Conservation (phyloP, 2,329 filamentous ascomycete species). For the Paracoccidioides lutzii region DNA sequence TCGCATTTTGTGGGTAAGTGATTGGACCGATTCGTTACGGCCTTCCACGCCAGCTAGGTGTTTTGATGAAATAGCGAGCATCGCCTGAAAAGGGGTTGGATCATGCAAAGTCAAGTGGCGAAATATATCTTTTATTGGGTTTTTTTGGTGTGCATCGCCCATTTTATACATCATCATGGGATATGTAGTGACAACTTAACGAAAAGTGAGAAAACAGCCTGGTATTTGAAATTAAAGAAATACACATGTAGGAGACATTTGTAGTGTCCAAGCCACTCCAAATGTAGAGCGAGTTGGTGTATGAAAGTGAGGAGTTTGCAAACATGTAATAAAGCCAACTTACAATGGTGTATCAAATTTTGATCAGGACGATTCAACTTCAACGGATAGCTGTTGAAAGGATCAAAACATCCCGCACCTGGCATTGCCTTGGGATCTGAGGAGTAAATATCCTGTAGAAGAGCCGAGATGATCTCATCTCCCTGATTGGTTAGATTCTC, state of each 20-base stretch:
- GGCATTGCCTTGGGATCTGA: constrained; percentile 11
- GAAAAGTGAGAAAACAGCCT: constrained; percentile 11
- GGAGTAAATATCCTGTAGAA: neutral
- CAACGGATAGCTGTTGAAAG: constrained; percentile 20
- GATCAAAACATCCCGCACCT: constrained; percentile 14
- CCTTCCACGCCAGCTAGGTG: constrained; percentile 22
- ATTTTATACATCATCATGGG: constrained; percentile 27
- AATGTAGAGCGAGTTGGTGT: too few species aligned
- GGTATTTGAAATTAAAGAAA: neutral
- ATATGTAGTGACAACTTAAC: constrained; percentile 21
- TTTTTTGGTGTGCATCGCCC: constrained; percentile 15
- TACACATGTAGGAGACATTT: neutral
- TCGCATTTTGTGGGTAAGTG: constrained; percentile 24
- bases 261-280: too few species aligned
- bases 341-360: constrained; percentile 22
- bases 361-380: constrained; percentile 16
- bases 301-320: neutral
- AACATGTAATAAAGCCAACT: constrained; percentile 9
- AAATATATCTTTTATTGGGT: constrained; percentile 22
- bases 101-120: constrained; percentile 20
- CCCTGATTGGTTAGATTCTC: neutral
- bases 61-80: constrained; percentile 24
- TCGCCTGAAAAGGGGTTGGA: constrained; percentile 21
- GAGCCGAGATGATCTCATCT: neutral
- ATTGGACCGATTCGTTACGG: constrained; percentile 19